These are phyloP conservation scores for Hyphopichia pseudoburtonii DNA, from an alignment of 1,139 yeast genomes.

Conservation along the genomic window DNA sequence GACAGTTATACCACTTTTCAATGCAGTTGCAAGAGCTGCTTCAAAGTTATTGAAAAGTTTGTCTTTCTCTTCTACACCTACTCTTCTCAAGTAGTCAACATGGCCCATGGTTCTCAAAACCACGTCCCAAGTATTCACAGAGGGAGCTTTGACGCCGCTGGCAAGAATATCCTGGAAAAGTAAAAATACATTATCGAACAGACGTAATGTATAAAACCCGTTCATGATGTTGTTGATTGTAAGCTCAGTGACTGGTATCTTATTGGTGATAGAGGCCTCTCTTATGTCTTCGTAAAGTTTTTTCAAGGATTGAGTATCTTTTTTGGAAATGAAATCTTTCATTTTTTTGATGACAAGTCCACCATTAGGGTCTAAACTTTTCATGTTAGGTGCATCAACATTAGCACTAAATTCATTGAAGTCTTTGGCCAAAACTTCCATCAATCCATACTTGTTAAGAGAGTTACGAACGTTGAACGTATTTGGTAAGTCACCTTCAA, in stretches of 20 bases:
- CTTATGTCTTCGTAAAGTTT: conserved; percentile 24
- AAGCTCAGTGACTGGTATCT: conserved; percentile 26
- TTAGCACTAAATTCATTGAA: conserved; percentile 13
- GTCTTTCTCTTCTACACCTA: conserved; percentile 16
- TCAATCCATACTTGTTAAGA: conserved; percentile 7
- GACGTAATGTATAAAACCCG: conserved; percentile 29
- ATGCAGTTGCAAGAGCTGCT: conserved; percentile 30
- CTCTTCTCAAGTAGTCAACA: conserved; percentile 22
- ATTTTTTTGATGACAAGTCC: conserved; percentile 21
- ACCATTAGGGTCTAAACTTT: conserved; percentile 39
- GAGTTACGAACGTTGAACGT: conserved; percentile 18
- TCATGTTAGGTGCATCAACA: conserved; percentile 13
- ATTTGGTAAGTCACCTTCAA: conserved; percentile 23
- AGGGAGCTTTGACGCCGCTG: conserved; percentile 27
- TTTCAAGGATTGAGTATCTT: conserved; percentile 20
- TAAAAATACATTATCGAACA: conserved; percentile 31
- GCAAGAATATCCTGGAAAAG: conserved; percentile 34
- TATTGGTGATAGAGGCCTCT: conserved; percentile 22
- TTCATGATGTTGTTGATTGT: conserved; percentile 37
- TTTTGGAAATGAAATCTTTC: conserved; percentile 18
- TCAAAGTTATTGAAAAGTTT: conserved; percentile 23
- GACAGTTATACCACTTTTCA: conserved; percentile 21
- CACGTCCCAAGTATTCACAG: conserved; percentile 35
- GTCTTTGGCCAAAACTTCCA: conserved; percentile 10
- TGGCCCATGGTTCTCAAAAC: conserved; percentile 39